These are phyloP conservation scores for Sphaerosporella brunnea DNA, from an alignment of 495 filamentous ascomycete species.

Conservation along the genomic window DNA sequence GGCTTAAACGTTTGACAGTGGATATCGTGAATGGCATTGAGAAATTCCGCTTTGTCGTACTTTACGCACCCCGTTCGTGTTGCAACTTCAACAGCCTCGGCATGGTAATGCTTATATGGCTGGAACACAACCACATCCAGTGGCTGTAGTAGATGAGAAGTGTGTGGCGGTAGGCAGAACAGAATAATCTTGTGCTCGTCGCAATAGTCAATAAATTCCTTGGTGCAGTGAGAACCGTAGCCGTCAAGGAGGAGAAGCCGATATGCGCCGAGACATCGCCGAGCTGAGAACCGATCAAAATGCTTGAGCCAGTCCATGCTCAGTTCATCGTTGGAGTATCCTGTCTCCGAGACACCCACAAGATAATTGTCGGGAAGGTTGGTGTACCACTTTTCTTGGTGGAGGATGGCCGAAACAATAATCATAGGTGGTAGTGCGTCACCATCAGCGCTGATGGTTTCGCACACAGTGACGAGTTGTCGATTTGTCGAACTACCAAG, in stretches of 20 bases:
- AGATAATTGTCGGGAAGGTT: neutral
- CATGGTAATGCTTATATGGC: constrained; percentile 16
- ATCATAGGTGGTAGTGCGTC: constrained; percentile 9
- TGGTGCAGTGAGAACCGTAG: constrained; percentile 6
- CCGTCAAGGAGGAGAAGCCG: constrained; percentile 11
- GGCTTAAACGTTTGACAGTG: constrained; percentile 6
- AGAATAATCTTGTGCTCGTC: constrained; percentile 8
- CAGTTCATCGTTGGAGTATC: constrained; percentile 7
- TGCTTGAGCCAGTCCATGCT: constrained; percentile 8
- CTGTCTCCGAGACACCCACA: constrained; percentile 7
- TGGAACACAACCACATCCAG: constrained; percentile 17
- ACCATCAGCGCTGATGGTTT: constrained; percentile 8
- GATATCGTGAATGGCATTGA: constrained; percentile 5
- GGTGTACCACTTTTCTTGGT: neutral
- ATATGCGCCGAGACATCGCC: neutral
- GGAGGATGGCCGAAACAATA: constrained; percentile 3
- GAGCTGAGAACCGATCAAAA: constrained; percentile 1
- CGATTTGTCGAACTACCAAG: constrained; percentile 2
- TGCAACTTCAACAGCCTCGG: constrained; percentile 12
- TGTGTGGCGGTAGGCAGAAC: neutral
- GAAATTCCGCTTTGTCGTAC: constrained; percentile 22
- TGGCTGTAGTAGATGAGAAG: neutral
- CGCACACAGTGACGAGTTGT: constrained; percentile 10
- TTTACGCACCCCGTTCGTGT: constrained; percentile 4
- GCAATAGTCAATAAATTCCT: constrained; percentile 13